phyloP scores from a whole-genome alignment of 78 protist species.

The Creolimax fragrantissima region DNA sequence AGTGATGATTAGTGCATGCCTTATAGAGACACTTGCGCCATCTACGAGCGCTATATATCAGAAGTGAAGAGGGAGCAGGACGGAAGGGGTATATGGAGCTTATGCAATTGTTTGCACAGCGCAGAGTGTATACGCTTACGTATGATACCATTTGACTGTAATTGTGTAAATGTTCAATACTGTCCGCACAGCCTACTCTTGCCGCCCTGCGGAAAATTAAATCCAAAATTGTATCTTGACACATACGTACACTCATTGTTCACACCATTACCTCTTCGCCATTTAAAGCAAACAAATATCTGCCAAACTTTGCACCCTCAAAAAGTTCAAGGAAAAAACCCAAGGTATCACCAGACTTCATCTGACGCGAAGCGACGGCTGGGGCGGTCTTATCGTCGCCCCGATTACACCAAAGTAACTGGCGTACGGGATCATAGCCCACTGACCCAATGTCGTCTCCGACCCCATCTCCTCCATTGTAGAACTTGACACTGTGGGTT shows the following conservation, averaged over 20 bases:
- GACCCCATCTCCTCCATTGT: background rate
- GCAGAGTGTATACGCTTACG: no score
- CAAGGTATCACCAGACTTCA: background rate
- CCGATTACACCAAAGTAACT: background rate
- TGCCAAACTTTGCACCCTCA: background rate
- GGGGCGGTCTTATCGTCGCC: background rate
- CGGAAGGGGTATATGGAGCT: no score
- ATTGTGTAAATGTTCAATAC: no score
- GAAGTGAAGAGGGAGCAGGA: no score
- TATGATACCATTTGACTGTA: no score
- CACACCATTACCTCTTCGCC: background rate
- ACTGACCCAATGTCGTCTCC: background rate
- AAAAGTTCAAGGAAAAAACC: background rate
- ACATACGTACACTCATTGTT: background rate
- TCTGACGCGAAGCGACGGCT: background rate
- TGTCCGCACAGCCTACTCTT: no score
- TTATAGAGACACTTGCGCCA: no score
- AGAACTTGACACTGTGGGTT: background rate
- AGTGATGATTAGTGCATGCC: no score
- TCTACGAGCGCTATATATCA: no score
- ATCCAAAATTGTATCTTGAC: no score
- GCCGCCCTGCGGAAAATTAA: no score
- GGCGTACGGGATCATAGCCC: constrained; percentile 9
- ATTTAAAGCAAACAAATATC: background rate
- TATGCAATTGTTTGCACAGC: no score